Percentiles rank a stretch among this genome's conserved stretches.
Evolutionary conservation across 371 early-diverging fungal genomes (phyloP).

Genomic region (Lichtheimia ramosa): DNA sequence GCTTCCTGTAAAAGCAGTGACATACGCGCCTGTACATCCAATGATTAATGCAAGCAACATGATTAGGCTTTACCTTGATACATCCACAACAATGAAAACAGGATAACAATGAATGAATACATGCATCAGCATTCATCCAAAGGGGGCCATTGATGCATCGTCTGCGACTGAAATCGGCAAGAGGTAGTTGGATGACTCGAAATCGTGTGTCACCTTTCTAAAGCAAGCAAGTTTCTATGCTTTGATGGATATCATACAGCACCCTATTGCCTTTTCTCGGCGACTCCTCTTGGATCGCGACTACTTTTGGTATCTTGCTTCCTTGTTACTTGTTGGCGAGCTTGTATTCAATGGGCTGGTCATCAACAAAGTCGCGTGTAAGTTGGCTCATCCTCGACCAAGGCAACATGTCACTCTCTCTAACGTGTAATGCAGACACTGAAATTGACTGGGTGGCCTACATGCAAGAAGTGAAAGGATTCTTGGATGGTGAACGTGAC

Average conservation of each 20-base stretch:
- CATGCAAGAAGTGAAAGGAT: constrained; percentile 88
- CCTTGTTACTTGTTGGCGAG: constrained; percentile 55
- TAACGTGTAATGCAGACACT: constrained; percentile 59
- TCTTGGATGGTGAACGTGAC: constrained; percentile 78
- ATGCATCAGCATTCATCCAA: too few species aligned
- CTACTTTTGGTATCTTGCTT: constrained; percentile 70
- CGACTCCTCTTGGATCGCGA: constrained; percentile 44
- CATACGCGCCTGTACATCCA: too few species aligned
- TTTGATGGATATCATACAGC: neutral
- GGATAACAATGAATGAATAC: too few species aligned
- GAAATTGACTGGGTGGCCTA: constrained; percentile 96
- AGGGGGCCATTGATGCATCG: too few species aligned
- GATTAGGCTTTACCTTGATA: too few species aligned
- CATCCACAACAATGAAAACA: too few species aligned
- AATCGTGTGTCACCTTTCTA: too few species aligned
- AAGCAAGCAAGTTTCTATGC: too few species aligned
- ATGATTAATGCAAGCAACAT: too few species aligned
- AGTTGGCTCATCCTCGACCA: constrained; percentile 6
- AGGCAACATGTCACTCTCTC: neutral
- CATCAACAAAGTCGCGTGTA: constrained; percentile 55
- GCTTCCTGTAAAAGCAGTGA: too few species aligned
- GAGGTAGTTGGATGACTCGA: too few species aligned
- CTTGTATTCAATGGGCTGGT: constrained; percentile 47
- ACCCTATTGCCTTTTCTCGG: neutral
- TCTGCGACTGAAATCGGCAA: too few species aligned